phyloP scores from a whole-genome alignment of 176 grass and related monocot genomes.

The Echinochloa phyllopogon region DNA sequence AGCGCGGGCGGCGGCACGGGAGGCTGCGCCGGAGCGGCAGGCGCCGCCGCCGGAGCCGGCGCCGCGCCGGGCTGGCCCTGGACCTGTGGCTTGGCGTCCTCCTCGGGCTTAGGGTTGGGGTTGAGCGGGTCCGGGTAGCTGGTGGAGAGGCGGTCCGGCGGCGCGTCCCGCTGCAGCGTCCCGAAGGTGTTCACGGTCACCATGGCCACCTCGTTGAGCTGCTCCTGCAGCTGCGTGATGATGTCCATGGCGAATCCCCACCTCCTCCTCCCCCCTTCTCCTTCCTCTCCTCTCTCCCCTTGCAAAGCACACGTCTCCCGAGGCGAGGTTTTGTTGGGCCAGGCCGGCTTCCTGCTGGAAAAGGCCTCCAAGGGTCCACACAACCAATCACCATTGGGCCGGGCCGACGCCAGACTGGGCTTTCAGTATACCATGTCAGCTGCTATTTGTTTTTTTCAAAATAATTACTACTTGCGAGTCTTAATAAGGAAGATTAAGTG shows the following conservation, averaged over 20 bases:
- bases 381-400: background rate
- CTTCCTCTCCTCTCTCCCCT: background rate
- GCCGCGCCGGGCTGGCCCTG: slow-evolving; percentile 31
- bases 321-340: background rate
- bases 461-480: too few relatives aligned
- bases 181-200: slow-evolving; percentile 89
- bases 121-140: slow-evolving; percentile 90
- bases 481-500: background rate
- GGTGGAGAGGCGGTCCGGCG: slow-evolving; percentile 79
- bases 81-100: slow-evolving; percentile 32
- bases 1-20: slow-evolving; percentile 30
- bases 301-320: background rate
- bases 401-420: background rate
- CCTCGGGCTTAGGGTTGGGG: slow-evolving; percentile 56
- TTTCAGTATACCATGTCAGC: background rate
- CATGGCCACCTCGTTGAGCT: slow-evolving; percentile 85
- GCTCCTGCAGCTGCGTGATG: slow-evolving; percentile 95
- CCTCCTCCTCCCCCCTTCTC: background rate
- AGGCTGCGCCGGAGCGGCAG: background rate
- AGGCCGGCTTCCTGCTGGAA: background rate
- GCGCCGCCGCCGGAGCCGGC: background rate
- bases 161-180: slow-evolving; percentile 86
- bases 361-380: background rate
- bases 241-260: slow-evolving; percentile 65
- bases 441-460: background rate